Evolutionary conservation across 1,284 basidiomycete species (phyloP).

Genomic region (Meripilus lineatus): DNA sequence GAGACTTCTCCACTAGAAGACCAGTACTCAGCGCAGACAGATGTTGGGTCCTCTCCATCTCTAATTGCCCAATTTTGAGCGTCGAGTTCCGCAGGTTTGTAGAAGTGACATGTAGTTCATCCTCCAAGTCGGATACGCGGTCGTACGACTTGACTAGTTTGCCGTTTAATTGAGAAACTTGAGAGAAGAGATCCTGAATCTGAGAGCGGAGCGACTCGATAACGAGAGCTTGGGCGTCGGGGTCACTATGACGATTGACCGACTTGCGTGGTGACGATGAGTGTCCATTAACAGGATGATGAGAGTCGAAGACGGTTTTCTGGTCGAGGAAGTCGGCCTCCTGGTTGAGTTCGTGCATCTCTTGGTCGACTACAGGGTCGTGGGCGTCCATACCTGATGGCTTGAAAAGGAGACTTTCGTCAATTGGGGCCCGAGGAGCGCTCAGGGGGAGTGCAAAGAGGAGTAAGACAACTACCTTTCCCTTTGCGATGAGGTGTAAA

Average conservation of each 20-base stretch:
- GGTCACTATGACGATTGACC: constrained; percentile 18
- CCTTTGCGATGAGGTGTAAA: too few relatives aligned
- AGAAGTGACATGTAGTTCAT: constrained; percentile 73
- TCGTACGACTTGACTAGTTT: constrained; percentile 94
- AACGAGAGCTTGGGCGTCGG: constrained; percentile 68
- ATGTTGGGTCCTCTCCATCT: constrained; percentile 73
- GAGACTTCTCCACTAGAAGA: constrained; percentile 85
- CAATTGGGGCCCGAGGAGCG: too few relatives aligned
- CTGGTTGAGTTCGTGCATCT: constrained; percentile 29
- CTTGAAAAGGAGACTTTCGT: too few relatives aligned
- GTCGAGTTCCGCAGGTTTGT: constrained; percentile 53
- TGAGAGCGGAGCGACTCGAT: constrained; percentile 78
- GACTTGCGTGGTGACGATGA: constrained; percentile 13
- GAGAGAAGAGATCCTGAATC: constrained; percentile 81
- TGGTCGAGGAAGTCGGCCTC: constrained; percentile 29
- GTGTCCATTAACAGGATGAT: constrained; percentile 16
- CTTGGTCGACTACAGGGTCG: constrained; percentile 12
- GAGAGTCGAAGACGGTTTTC: constrained; percentile 20
- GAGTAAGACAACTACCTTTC: too few relatives aligned
- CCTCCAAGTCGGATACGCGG: constrained; percentile 89
- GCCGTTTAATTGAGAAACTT: constrained; percentile 86
- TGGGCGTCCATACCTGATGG: constrained; percentile 1
- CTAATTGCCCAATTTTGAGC: constrained; percentile 63
- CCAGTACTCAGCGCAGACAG: constrained; percentile 82
- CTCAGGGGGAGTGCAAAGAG: too few relatives aligned